Conservation (phyloP, 2,329 filamentous ascomycete species). For the Cercospora citrullina region DNA sequence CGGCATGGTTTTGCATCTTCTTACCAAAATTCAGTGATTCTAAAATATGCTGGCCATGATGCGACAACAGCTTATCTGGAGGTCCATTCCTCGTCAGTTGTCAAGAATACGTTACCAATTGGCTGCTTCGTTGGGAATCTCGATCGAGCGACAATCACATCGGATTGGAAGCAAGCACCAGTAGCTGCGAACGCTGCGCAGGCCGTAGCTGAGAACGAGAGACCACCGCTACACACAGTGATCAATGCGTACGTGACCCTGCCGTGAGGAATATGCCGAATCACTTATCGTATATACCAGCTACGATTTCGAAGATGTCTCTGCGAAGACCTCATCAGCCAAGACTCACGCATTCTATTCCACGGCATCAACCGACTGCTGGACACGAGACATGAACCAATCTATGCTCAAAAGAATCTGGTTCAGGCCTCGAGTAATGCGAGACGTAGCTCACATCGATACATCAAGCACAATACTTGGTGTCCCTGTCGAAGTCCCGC, state of each 20-base stretch:
- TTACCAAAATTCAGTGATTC: slow-evolving; percentile 43
- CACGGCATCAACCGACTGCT: slow-evolving; percentile 30
- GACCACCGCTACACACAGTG: slow-evolving; percentile 48
- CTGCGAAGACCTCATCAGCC: slow-evolving; percentile 22
- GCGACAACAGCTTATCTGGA: slow-evolving; percentile 56
- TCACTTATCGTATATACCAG: neutral
- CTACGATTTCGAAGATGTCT: slow-evolving; percentile 30
- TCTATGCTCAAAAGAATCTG: slow-evolving; percentile 27
- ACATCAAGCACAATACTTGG: slow-evolving; percentile 31
- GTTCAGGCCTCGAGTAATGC: slow-evolving; percentile 32
- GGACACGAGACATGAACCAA: slow-evolving; percentile 28
- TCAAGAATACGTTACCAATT: slow-evolving; percentile 44
- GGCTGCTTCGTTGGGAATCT: slow-evolving; percentile 42
- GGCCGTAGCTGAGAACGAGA: slow-evolving; percentile 33
- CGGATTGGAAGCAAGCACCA: slow-evolving; percentile 16
- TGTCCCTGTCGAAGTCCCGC: slow-evolving; percentile 32
- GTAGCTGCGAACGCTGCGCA: slow-evolving; percentile 20
- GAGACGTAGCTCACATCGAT: slow-evolving; percentile 27
- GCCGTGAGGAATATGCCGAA: neutral
- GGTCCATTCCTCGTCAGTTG: slow-evolving; percentile 49
- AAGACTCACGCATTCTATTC: slow-evolving; percentile 33
- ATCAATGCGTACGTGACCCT: slow-evolving; percentile 39
- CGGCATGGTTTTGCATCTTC: neutral
- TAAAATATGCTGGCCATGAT: slow-evolving; percentile 54
- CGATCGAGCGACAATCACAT: slow-evolving; percentile 30